These are phyloP conservation scores for Auxenochlorella pyrenoidosa DNA, from an alignment of 139 green algal species.

Conservation along the genomic window DNA sequence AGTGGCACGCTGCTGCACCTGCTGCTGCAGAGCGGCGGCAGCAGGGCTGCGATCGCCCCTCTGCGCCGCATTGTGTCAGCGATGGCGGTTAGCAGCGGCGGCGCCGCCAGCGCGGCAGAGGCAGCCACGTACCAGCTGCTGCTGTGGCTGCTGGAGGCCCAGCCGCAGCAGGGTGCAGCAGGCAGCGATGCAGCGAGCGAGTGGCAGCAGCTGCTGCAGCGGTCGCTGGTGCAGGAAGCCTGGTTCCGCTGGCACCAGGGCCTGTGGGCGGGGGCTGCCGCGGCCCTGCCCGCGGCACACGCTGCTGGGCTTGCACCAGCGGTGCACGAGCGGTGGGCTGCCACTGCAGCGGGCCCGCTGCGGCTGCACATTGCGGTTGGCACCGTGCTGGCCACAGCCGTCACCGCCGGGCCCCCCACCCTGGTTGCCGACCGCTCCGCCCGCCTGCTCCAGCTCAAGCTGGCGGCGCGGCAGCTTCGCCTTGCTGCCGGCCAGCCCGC, in stretches of 20 bases:
- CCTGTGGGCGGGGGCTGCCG: conserved; percentile 43
- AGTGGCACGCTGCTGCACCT: conserved; percentile 20
- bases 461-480: conserved; percentile 60
- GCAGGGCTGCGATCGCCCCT: background rate
- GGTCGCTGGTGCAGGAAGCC: conserved; percentile 74
- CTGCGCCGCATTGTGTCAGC: background rate
- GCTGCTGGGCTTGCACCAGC: background rate
- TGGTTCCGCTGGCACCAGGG: conserved; percentile 80
- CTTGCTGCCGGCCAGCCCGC: conserved; percentile 14
- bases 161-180: background rate
- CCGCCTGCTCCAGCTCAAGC: conserved; percentile 78
- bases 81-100: conserved; percentile 10
- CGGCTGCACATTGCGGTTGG: conserved; percentile 32
- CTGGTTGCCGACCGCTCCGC: conserved; percentile 35
- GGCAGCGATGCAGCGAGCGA: conserved; percentile 5
- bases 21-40: background rate
- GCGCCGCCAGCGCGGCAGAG: background rate
- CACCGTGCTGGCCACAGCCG: conserved; percentile 32
- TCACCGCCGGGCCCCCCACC: conserved; percentile 22
- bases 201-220: conserved; percentile 39
- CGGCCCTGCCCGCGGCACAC: conserved; percentile 11
- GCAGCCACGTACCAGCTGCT: conserved; percentile 72
- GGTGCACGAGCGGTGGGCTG: conserved; percentile 17
- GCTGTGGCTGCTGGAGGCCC: conserved; percentile 75
- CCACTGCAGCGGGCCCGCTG: conserved; percentile 14